Evolutionary conservation across 768 basidiomycete species (phyloP), one percentile per base, ranked within the genome.

Genomic region (Panellus pusillus): DNA sequence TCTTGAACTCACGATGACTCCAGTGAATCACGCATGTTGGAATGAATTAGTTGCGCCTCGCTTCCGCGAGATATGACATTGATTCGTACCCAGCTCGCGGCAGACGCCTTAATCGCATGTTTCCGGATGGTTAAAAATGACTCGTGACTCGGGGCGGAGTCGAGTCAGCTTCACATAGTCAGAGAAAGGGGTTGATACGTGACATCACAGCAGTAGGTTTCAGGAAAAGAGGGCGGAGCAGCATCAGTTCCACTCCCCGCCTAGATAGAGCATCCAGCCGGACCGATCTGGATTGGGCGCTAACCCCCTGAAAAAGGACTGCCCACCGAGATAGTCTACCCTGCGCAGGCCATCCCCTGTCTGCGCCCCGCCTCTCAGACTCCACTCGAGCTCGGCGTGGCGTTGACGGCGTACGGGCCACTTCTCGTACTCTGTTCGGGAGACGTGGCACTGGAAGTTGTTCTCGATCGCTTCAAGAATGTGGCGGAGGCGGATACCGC

Each of bases 401-500:
- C 15, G 14, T 29, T 31, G 51, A 9, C 45, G 48, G 19, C 28
- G 36, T 7, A n/a, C 13, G 18, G 28, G 8, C 58, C 61, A 62
- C 19, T 15, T 24, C 24, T 50, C 39, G 6, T 27, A 49, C 35
- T 62, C 58, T 1, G 29, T 9, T n/a, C 13, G 39, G n/a, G 29
- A 54, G 4, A 62, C 52, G 14, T 14, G 18, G 6, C 54, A 35
- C 18, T 47, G 67, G 47, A 86, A 81, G 45, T 78, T 79, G 38
- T 67, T 63, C 48, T 70, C 65, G 40, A 86, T 70, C 41, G 74
- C 74, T 24, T 66, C 54, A 13, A 85, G 70, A 18, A 87, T 73
- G 67, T 87, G 83, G 6, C 67, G 66, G 18, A 75, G 76, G 37
- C 70, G 77, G 36, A 84, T 74, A 0, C 82, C 82, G 9, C 65